Base-by-base conservation (phyloP, 306 rosid species). In the Calophaca sinica region DNA sequence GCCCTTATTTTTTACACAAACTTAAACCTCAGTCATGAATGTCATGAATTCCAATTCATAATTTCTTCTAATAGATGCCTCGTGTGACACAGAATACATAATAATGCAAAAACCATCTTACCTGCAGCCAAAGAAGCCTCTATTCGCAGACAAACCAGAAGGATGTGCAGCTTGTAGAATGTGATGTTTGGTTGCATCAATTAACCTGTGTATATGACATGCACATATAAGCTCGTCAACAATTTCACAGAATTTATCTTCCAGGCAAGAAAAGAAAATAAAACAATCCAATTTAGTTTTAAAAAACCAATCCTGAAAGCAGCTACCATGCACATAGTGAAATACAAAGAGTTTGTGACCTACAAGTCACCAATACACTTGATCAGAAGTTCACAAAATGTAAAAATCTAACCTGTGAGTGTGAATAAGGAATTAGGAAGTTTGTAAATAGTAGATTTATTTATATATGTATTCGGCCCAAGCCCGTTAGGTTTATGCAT, bases 101-200 rank as follows among this genome's bases (percentile, higher is more conserved):
- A 32, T 31, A 31, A 8, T 72, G 64, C 49, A 41, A 67, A 49
- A 70, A 15, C 53, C 38, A 74, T 20, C 92, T 74, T 45, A 91
- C 98, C 87, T 94, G 91, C 98, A 91, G 62, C 98, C 97, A 74
- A 91, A 94, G 91, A 94, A 94, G 81, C 98, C 98, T 75, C 90
- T 88, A 68, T 86, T 46, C 60, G 98, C 98, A 61, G 97, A 94
- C 81, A 94, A 88, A 85, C 98, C 97, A 69, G 98, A 94, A 73
- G 98, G 98, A 88, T 91, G 97, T 62, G 98, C 94, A 11, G 98
- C 96, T 78, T 68, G 84, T 46, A 94, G 96, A 67, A 94, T 83
- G 75, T 94, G 96, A 85, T 94, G 98, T 70, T 86, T 94, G 10
- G 87, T 86, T 76, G 74, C 87, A 76, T 91, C 93, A 62, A 94